These are phyloP conservation scores for Venturia pyrina DNA, from an alignment of 2,329 filamentous ascomycete species.

Conservation along the genomic window DNA sequence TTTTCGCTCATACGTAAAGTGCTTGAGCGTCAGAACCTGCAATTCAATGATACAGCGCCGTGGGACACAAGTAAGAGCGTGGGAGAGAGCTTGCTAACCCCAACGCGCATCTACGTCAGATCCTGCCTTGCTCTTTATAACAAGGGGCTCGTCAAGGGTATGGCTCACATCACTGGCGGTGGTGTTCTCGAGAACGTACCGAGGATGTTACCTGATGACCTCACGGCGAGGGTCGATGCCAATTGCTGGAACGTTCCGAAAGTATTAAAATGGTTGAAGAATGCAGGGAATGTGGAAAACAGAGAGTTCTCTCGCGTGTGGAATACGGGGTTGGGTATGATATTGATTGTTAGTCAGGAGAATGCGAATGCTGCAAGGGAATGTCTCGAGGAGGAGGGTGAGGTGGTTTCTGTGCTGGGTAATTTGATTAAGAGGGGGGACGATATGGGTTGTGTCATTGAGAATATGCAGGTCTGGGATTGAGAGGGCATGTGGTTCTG, in stretches of 20 bases:
- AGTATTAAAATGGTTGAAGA: slow-evolving; percentile 82
- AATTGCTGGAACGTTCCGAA: slow-evolving; percentile 62
- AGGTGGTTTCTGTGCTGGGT: slow-evolving; percentile 11
- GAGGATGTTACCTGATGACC: slow-evolving; percentile 71
- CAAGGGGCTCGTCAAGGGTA: slow-evolving; percentile 66
- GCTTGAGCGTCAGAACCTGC: slow-evolving; percentile 60
- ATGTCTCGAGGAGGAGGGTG: slow-evolving; percentile 12
- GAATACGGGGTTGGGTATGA: slow-evolving; percentile 94
- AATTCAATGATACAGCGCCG: slow-evolving; percentile 63
- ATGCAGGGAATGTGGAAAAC: slow-evolving; percentile 57
- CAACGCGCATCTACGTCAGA: slow-evolving; percentile 90
- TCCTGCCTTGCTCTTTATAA: slow-evolving; percentile 55
- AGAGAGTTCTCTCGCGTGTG: slow-evolving; percentile 85
- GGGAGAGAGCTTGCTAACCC: slow-evolving; percentile 72
- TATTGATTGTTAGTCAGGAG: slow-evolving; percentile 62
- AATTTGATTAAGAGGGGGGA: slow-evolving; percentile 7
- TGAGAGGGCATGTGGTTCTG: neutral
- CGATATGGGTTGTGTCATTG: slow-evolving; percentile 7
- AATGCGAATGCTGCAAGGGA: slow-evolving; percentile 51
- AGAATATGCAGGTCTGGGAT: slow-evolving; percentile 10
- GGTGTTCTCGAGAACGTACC: slow-evolving; percentile 91
- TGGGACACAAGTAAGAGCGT: slow-evolving; percentile 51
- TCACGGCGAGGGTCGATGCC: slow-evolving; percentile 75
- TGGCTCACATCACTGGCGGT: slow-evolving; percentile 94
- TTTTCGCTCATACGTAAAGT: slow-evolving; percentile 95